phyloP scores from a whole-genome alignment of 768 basidiomycete genomes.

The Hypholoma fasciculare region DNA sequence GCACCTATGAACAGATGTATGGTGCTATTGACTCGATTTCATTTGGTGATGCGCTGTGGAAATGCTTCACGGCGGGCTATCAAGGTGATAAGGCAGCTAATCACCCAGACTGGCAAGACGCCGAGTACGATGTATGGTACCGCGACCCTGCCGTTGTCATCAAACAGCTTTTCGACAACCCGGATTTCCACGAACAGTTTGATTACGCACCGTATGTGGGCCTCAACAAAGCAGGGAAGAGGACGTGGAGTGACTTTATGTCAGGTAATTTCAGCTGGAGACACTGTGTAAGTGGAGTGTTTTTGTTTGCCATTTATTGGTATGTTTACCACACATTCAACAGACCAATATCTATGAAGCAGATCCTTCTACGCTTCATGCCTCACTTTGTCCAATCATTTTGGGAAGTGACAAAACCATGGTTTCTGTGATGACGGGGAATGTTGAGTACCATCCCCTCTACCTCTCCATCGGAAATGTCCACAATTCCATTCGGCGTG shows the following conservation, averaged over 20 bases:
- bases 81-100: constrained; percentile 24
- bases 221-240: constrained; percentile 15
- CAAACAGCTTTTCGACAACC: constrained; percentile 25
- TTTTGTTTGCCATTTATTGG: too few species aligned
- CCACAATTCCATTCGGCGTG: not conserved
- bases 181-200: constrained; percentile 28
- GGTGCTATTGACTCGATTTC: not conserved
- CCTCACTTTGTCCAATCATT: constrained; percentile 12
- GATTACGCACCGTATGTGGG: constrained; percentile 23
- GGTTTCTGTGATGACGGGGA: not conserved
- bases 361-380: not conserved
- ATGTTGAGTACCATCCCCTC: not conserved
- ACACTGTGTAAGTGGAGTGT: constrained; percentile 32
- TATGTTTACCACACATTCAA: too few species aligned
- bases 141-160: constrained; percentile 27
- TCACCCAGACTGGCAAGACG: not conserved
- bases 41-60: constrained; percentile 36
- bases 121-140: constrained; percentile 30
- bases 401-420: constrained; percentile 7
- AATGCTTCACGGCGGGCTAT: constrained; percentile 28
- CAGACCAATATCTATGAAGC: not conserved
- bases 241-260: constrained; percentile 36
- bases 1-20: not conserved
- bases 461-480: not conserved
- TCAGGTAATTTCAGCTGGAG: constrained; percentile 39